These are phyloP conservation scores for Rhazya stricta DNA, from an alignment of 257 asterid species.

Conservation along the genomic window DNA sequence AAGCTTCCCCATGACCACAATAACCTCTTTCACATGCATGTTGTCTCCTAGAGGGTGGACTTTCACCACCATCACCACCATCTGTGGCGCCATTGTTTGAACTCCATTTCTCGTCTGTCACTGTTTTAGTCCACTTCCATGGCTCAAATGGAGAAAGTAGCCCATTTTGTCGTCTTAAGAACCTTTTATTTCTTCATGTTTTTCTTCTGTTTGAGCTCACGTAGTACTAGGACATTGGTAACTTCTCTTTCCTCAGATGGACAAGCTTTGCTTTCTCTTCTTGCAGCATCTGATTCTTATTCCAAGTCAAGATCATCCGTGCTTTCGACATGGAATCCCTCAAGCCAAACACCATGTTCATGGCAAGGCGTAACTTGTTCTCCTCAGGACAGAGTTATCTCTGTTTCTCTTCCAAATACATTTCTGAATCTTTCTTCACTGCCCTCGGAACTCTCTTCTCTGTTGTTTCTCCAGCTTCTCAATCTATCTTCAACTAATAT, in stretches of 20 bases:
- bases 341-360: constrained; percentile 71
- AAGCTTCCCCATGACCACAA: constrained; percentile 28
- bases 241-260: constrained; percentile 71
- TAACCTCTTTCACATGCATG: constrained; percentile 45
- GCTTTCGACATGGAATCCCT: constrained; percentile 76
- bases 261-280: constrained; percentile 69
- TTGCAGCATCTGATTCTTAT: constrained; percentile 51
- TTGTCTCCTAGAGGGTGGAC: constrained; percentile 36
- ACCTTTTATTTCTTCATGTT: constrained; percentile 16
- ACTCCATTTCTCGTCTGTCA: constrained; percentile 12
- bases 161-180: constrained; percentile 7
- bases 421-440: constrained; percentile 77
- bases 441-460: constrained; percentile 62
- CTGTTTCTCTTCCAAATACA: constrained; percentile 71
- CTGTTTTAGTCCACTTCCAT: constrained; percentile 12
- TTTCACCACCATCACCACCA: constrained; percentile 24
- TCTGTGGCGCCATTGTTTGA: constrained; percentile 8
- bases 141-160: constrained; percentile 39
- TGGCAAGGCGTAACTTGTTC: constrained; percentile 94
- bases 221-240: constrained; percentile 16
- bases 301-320: constrained; percentile 51
- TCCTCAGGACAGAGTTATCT: constrained; percentile 75
- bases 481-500: constrained; percentile 84
- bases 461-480: constrained; percentile 72
- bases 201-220: constrained; percentile 26